Evolutionary conservation across 345 rosid species (phyloP), one percentile per base, ranked within the genome.

Genomic region (Linum usitatissimum): DNA sequence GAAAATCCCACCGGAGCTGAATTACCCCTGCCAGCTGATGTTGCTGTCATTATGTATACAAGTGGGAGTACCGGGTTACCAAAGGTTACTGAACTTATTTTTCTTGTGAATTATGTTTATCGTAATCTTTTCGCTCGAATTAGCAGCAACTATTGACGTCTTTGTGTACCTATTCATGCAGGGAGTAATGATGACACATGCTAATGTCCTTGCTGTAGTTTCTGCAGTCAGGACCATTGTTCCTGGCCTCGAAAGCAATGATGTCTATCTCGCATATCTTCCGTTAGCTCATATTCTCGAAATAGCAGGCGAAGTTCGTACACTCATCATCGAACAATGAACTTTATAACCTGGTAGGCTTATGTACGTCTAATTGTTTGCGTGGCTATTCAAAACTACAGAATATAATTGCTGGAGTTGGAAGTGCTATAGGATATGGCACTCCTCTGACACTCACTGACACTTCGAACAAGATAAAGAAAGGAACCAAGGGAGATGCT

Each of bases 161-260:
- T 45, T 40, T 17, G 6, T 70, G 45, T 36, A 45, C 53, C 14
- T 63, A 63, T 65, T 73, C 57, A 36, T 71, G n/a, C 76, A 89
- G 97, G 98, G 98, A 71, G 99, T 94, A 58, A 88, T 90, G 96
- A 94, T 94, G 99, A 88, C 99, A 34, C 97, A 94, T 71, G 85
- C 80, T 61, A 94, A 94, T 79, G 87, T 90, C 67, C 85, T 94
- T 62, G 96, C 99, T 54, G 85, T 88, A 23, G 92, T 88, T 75
- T 87, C 96, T 72, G 89, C 96, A 23, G 96, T 87, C 61, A 81
- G 85, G 97, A 84, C 90, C 31, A 83, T 94, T 70, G 96, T 94
- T 79, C 97, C 99, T 39, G 76, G 65, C 64, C 89, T 90, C 36
- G 96, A 86, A 66, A 74, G 75, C 84, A 84, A 79, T 69, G 97